These are phyloP conservation scores for Cryptococcus sp. DNA, from an alignment of 1,284 basidiomycete species.

Conservation along the genomic window DNA sequence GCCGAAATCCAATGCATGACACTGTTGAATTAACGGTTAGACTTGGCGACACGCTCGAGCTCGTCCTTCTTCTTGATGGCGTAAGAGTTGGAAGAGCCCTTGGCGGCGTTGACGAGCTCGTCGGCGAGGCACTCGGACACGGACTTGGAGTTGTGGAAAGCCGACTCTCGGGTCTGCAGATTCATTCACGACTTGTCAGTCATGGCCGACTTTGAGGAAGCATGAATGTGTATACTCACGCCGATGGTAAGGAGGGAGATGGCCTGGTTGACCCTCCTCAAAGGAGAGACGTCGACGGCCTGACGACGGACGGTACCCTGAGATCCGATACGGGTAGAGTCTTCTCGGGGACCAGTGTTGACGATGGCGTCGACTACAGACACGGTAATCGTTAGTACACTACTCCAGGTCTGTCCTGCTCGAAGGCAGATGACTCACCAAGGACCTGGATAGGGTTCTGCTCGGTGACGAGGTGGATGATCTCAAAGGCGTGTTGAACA, in stretches of 20 bases:
- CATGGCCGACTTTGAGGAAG: neutral
- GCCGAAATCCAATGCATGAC: constrained; percentile 6
- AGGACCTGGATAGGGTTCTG: constrained; percentile 98
- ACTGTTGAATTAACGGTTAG: constrained; percentile 76
- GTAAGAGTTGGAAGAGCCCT: constrained; percentile 99
- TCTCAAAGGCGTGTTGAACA: constrained; percentile 99
- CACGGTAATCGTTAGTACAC: constrained; percentile 54
- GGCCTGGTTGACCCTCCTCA: constrained; percentile 97
- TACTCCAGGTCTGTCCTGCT: neutral
- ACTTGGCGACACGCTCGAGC: constrained; percentile 99
- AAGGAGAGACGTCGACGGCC: constrained; percentile 98
- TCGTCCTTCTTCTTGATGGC: constrained; percentile 77
- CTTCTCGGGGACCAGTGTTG: constrained; percentile 99
- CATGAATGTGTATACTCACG: constrained; percentile 59
- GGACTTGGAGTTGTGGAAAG: constrained; percentile 99
- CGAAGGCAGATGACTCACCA: constrained; percentile 18
- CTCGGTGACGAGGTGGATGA: constrained; percentile 99
- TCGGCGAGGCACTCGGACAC: constrained; percentile 98
- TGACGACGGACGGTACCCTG: constrained; percentile 99
- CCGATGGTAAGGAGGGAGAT: constrained; percentile 93
- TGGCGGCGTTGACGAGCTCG: constrained; percentile 99
- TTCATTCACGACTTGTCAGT: neutral
- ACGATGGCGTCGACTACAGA: constrained; percentile 90
- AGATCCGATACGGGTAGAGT: constrained; percentile 99
- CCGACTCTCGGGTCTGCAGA: constrained; percentile 89